Evolutionary conservation across 2,329 filamentous ascomycete species (phyloP), one percentile per base, ranked within the genome.

Genomic region (Golovinomyces cichoracearum): DNA sequence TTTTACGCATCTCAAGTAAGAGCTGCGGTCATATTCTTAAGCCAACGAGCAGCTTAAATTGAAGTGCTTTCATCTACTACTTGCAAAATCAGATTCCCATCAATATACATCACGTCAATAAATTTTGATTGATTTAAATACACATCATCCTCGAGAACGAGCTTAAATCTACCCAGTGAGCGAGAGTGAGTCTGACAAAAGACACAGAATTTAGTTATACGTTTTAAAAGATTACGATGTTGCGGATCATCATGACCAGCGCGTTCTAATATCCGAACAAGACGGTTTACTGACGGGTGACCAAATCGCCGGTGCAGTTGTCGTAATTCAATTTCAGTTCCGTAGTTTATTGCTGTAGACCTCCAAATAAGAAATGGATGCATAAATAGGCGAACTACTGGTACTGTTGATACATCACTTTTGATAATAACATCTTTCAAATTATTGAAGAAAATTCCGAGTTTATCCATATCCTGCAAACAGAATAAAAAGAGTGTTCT

Each of bases 21-120:
- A 13, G 6, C 12, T 25, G 21, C 40, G 12, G 40, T 23, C 9
- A 42, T 23, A 42, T 42, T 42, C 19, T 42, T 17, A 42, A 25
- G 40, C 21, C 40, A 42, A 10, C 21, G 40, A 17, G 40, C 40
- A 12, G 40, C 12, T 26, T 42, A n/a, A 42, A 42, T 12, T 4
- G 21, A 15, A 12, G 21, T 42, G 4, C 12, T 15, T 25, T 42
- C 23, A 17, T 42, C 23, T 9, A 42, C 40, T 23, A 23, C 40
- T 4, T 42, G 40, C 13, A 25, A 26, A 10, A 42, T 17, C 2
- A 19, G 26, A 19, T 49, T 38, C 5, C 2, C 21, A 2, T 42
- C 40, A 23, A 51, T 49, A 44, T 49, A 51, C 4, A 49, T 45
- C 17, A 51, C 38, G 27, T 51, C 35, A 35, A 50, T 37, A 25